A percentile compares a stretch with the other conserved stretches of the same genome.
Conservation (phyloP, 305 asterid species). For the Plantago rigida region DNA sequence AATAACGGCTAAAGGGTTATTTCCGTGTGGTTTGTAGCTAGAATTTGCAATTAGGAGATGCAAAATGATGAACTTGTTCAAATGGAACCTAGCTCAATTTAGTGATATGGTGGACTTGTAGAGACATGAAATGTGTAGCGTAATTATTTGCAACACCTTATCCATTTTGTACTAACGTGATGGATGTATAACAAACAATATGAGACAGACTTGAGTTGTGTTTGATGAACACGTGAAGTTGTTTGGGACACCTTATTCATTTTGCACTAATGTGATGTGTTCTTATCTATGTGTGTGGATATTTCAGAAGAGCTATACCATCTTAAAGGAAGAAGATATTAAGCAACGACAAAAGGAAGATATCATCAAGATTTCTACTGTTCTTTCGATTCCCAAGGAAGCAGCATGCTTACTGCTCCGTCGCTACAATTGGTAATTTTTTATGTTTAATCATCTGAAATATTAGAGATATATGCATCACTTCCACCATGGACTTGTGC, state of each 20-base stretch:
- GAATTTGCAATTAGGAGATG: not conserved
- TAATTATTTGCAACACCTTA: not conserved
- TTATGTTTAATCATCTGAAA: conserved; percentile 17
- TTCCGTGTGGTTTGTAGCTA: not conserved
- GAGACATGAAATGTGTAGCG: not conserved
- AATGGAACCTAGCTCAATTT: not conserved
- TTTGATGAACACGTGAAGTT: not conserved
- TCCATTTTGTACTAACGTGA: too few species aligned
- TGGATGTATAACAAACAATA: too few species aligned
- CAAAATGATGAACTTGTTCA: not conserved
- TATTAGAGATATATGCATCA: conserved; percentile 1
- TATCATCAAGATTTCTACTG: conserved; percentile 56
- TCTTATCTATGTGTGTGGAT: conserved; percentile 10
- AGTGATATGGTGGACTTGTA: not conserved
- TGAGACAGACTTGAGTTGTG: too few species aligned
- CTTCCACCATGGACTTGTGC: conserved; percentile 4
- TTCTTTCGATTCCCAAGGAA: conserved; percentile 70
- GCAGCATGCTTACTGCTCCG: conserved; percentile 75
- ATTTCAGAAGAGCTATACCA: conserved; percentile 60
- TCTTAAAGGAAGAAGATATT: conserved; percentile 77
- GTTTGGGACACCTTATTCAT: conserved; percentile 10
- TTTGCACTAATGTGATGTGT: conserved; percentile 2
- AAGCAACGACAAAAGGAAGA: conserved; percentile 64
- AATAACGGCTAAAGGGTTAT: not conserved
- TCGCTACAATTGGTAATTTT: conserved; percentile 65